phyloP scores from a whole-genome alignment of 176 grass and related monocot species.

The Secale cereale region DNA sequence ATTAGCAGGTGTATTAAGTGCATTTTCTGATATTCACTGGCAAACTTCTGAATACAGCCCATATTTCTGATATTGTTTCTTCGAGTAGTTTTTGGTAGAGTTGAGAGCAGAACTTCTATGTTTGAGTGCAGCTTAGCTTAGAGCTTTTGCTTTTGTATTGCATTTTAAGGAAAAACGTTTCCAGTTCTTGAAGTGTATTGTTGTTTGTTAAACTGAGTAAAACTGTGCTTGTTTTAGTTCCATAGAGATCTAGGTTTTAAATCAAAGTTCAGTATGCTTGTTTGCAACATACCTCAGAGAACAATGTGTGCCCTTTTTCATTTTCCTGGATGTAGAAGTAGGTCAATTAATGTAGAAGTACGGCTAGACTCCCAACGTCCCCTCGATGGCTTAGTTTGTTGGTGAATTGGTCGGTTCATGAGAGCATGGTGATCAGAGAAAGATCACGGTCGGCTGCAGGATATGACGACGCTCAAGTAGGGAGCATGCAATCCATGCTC shows the following conservation, averaged over 20 bases:
- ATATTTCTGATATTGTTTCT: background rate
- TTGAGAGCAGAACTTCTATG: background rate
- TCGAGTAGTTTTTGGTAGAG: background rate
- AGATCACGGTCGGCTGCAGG: too few species aligned
- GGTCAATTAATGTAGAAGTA: background rate
- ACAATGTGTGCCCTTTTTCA: background rate
- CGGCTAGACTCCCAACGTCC: background rate
- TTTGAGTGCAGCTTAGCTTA: background rate
- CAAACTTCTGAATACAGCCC: conserved; percentile 1
- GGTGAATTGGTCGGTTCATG: too few species aligned
- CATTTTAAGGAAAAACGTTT: background rate
- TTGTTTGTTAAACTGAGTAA: background rate
- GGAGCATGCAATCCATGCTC: background rate
- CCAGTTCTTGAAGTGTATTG: background rate
- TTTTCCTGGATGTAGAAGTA: background rate
- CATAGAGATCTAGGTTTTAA: background rate
- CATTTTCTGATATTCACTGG: background rate
- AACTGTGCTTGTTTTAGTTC: background rate
- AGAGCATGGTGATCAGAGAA: too few species aligned
- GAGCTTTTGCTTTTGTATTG: background rate
- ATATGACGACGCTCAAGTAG: background rate
- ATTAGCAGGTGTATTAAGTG: background rate
- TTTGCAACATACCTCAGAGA: background rate
- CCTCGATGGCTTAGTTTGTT: background rate
- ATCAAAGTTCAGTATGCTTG: background rate